phyloP scores from a whole-genome alignment of 345 rosid genomes.

The Hibiscus tridactylites region DNA sequence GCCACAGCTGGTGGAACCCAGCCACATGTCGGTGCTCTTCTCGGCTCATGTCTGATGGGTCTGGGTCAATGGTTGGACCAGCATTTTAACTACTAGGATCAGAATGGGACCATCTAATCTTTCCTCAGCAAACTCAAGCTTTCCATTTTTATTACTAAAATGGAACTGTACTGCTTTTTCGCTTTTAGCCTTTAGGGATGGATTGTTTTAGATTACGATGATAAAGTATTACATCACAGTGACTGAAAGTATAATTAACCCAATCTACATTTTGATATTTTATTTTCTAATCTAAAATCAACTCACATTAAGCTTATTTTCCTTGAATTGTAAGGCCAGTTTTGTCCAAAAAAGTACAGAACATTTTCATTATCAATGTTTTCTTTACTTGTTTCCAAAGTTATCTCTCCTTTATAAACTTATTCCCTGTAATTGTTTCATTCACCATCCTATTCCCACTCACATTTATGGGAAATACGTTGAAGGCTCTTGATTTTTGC shows the following conservation, averaged over 20 bases:
- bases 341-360: too few relatives aligned
- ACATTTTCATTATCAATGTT: too few relatives aligned
- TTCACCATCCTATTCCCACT: too few relatives aligned
- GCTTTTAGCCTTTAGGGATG: background rate
- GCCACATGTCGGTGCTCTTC: constrained; percentile 6
- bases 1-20: constrained; percentile 10
- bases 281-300: background rate
- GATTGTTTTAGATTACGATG: background rate
- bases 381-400: too few relatives aligned
- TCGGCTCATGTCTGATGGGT: background rate
- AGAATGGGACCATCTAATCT: constrained; percentile 9
- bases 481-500: background rate
- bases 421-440: too few relatives aligned
- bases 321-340: too few relatives aligned
- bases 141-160: background rate
- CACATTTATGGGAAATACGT: too few relatives aligned
- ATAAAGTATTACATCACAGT: too few relatives aligned
- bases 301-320: background rate
- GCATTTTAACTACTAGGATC: background rate
- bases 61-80: constrained; percentile 18
- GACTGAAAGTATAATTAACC: too few relatives aligned
- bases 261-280: too few relatives aligned
- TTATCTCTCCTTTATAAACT: too few relatives aligned
- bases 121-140: background rate
- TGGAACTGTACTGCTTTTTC: background rate